Conservation (phyloP, 2,329 filamentous ascomycete species). For the Venturia aucupariae region DNA sequence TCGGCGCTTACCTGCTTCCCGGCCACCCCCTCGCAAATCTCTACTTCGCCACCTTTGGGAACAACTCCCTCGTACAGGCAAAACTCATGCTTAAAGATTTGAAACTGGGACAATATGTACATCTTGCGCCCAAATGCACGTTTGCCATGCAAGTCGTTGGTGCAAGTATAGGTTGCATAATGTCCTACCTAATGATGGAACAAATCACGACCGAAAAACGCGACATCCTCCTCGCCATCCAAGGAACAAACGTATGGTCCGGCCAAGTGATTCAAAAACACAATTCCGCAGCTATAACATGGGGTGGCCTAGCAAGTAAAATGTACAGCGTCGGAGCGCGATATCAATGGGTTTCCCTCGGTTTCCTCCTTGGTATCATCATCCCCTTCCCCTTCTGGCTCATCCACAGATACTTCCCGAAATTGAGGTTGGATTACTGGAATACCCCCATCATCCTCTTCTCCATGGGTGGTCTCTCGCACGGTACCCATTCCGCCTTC, state of each 20-base stretch:
- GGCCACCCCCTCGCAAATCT: conserved; percentile 33
- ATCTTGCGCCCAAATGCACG: conserved; percentile 33
- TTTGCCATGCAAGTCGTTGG: conserved; percentile 35
- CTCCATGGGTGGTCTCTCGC: conserved; percentile 34
- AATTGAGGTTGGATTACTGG: conserved; percentile 26
- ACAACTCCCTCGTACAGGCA: conserved; percentile 26
- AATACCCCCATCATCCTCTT: conserved; percentile 36
- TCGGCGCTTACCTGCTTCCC: conserved; percentile 19
- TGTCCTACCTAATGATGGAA: conserved; percentile 39
- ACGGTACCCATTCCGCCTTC: conserved; percentile 34
- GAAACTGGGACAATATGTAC: conserved; percentile 32
- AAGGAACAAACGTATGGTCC: conserved; percentile 37
- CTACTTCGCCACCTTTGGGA: conserved; percentile 33
- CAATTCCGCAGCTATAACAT: conserved; percentile 34
- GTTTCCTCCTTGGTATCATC: conserved; percentile 31
- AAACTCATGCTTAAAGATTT: conserved; percentile 21
- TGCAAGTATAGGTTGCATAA: conserved; percentile 27
- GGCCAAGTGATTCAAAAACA: conserved; percentile 36
- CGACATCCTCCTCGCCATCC: conserved; percentile 31
- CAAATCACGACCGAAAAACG: conserved; percentile 34
- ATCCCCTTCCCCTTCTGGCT: conserved; percentile 27
- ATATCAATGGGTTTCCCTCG: conserved; percentile 32
- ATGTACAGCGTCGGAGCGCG: conserved; percentile 26
- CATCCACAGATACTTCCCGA: conserved; percentile 22
- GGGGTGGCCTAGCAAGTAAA: conserved; percentile 19